Conservation (phyloP, 495 filamentous ascomycete species). For the Glarea lozoyensis region DNA sequence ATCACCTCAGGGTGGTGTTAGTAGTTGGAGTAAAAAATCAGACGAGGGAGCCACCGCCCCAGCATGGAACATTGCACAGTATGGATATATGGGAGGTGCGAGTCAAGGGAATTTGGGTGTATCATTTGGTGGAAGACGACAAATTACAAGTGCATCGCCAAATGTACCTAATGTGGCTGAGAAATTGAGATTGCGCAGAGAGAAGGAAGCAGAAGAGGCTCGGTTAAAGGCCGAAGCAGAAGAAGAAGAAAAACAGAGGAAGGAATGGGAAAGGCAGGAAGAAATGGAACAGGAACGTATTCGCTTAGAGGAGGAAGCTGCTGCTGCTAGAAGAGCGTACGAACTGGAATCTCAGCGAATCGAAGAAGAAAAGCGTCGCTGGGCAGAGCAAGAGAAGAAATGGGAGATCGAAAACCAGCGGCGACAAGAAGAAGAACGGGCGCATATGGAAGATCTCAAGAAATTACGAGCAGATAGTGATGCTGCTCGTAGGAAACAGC, state of each 20-base stretch:
- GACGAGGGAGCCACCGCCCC: slow-evolving; percentile 76
- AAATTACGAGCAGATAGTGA: slow-evolving; percentile 51
- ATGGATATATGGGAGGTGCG: slow-evolving; percentile 96
- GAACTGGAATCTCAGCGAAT: slow-evolving; percentile 60
- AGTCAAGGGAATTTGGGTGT: slow-evolving; percentile 94
- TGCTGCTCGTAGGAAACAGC: slow-evolving; percentile 68
- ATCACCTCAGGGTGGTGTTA: slow-evolving; percentile 41
- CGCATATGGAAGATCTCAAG: slow-evolving; percentile 57
- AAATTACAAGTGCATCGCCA: slow-evolving; percentile 81
- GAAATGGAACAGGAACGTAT: slow-evolving; percentile 66
- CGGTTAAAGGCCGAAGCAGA: slow-evolving; percentile 50
- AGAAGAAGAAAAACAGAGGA: slow-evolving; percentile 53
- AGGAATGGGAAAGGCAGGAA: slow-evolving; percentile 46
- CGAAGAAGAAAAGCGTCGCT: slow-evolving; percentile 69
- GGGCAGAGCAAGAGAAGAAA: slow-evolving; percentile 76
- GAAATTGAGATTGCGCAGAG: slow-evolving; percentile 43
- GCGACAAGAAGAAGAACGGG: slow-evolving; percentile 61
- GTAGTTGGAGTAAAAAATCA: slow-evolving; percentile 81
- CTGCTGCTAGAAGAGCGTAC: slow-evolving; percentile 61
- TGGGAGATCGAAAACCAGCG: slow-evolving; percentile 79
- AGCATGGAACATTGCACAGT: slow-evolving; percentile 98
- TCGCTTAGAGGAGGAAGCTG: slow-evolving; percentile 58
- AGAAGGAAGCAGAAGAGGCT: slow-evolving; percentile 47
- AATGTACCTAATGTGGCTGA: slow-evolving; percentile 60
- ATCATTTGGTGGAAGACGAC: slow-evolving; percentile 79